These are phyloP conservation scores for Fraxinus cuspidata DNA, from an alignment of 257 asterid genomes.

Conservation along the genomic window DNA sequence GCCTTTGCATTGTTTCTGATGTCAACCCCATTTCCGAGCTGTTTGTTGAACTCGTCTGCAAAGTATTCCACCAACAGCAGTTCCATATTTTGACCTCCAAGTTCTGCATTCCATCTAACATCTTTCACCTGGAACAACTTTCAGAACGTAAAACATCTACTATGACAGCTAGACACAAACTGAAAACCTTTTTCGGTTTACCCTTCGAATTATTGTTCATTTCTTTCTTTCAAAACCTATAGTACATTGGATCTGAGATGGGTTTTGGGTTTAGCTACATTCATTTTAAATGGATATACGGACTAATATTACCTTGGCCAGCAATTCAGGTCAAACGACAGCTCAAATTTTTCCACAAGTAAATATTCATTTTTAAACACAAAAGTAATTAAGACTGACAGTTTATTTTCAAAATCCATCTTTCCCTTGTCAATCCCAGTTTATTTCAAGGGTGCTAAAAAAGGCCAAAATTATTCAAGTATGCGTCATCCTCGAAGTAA, in stretches of 20 bases:
- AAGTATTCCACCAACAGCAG: constrained; percentile 87
- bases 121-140: constrained; percentile 76
- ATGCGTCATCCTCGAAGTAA: background rate
- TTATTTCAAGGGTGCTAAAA: background rate
- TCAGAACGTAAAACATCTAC: constrained; percentile 30
- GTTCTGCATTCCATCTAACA: constrained; percentile 89
- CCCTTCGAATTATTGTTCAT: background rate
- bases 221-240: background rate
- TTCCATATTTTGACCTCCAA: constrained; percentile 97
- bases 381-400: background rate
- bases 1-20: constrained; percentile 83
- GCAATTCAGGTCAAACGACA: background rate
- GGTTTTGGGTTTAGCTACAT: background rate
- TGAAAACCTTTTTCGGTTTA: background rate
- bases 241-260: background rate
- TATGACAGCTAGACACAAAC: background rate
- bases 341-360: background rate
- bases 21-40: constrained; percentile 79
- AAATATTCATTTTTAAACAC: background rate
- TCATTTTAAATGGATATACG: background rate
- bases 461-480: background rate
- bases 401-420: background rate
- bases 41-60: constrained; percentile 88
- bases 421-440: background rate
- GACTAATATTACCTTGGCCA: background rate